Percentiles rank a stretch among this genome's conserved stretches.
Evolutionary conservation across 345 rosid species (phyloP).

Genomic region (Eucalyptus fibrosa): DNA sequence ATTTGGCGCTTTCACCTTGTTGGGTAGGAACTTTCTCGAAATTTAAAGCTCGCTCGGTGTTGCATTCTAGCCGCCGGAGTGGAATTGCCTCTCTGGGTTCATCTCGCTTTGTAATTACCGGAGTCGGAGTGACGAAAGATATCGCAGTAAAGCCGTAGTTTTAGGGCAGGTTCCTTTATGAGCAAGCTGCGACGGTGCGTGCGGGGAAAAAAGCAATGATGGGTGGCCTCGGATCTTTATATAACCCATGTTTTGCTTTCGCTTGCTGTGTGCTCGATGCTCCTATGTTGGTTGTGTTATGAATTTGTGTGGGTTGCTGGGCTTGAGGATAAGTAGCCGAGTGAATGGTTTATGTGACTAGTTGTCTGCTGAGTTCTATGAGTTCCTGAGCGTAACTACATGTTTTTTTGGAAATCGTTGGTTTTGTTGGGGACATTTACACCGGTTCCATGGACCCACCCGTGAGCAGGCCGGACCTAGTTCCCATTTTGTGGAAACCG

Average conservation of each 20-base stretch:
- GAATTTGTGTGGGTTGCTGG: neutral
- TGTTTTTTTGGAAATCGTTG: neutral
- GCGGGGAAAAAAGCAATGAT: neutral
- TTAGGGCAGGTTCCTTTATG: neutral
- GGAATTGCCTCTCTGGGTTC: neutral
- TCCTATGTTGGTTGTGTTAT: neutral
- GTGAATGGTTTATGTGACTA: neutral
- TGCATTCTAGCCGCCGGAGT: neutral
- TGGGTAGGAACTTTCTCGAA: neutral
- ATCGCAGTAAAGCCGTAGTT: neutral
- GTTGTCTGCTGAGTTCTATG: neutral
- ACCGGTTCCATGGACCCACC: neutral
- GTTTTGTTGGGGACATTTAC: neutral
- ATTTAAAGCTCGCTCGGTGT: neutral
- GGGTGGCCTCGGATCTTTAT: neutral
- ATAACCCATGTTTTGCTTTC: neutral
- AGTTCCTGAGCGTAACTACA: neutral
- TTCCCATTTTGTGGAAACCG: neutral
- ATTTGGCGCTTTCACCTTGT: neutral
- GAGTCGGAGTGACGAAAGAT: neutral
- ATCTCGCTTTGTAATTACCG: neutral
- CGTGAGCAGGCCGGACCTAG: fast-evolving
- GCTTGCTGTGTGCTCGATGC: neutral
- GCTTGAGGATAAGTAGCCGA: neutral
- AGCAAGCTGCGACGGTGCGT: neutral